These are phyloP conservation scores for Barbatosphaeria neglecta DNA, from an alignment of 495 filamentous ascomycete species.

Conservation along the genomic window DNA sequence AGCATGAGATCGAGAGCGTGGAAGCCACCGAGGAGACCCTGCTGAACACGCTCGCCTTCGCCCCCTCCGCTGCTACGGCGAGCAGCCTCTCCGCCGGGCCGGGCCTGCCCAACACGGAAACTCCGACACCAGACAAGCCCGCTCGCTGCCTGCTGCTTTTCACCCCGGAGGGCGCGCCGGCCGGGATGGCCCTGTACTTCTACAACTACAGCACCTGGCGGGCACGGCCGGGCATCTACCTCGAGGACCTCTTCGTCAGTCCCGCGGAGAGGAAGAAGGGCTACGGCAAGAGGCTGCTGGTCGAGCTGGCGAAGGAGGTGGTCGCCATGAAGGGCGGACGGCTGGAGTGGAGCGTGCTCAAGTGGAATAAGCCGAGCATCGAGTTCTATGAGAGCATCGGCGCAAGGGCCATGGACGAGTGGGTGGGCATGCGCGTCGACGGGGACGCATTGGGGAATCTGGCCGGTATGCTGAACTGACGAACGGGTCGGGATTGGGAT, in stretches of 20 bases:
- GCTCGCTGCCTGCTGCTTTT: constrained; percentile 37
- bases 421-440: constrained; percentile 86
- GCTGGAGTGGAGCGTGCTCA: constrained; percentile 88
- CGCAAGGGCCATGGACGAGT: constrained; percentile 71
- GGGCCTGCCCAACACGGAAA: constrained; percentile 26
- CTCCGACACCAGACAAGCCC: constrained; percentile 25
- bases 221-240: constrained; percentile 74
- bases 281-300: constrained; percentile 67
- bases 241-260: constrained; percentile 85
- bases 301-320: constrained; percentile 65
- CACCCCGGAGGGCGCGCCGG: constrained; percentile 25
- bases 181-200: constrained; percentile 49
- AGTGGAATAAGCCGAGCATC: constrained; percentile 82
- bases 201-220: constrained; percentile 71
- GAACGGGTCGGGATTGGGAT: neutral
- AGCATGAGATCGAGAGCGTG: constrained; percentile 61
- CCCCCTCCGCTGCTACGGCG: constrained; percentile 31
- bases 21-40: constrained; percentile 69
- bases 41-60: constrained; percentile 66
- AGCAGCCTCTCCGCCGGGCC: constrained; percentile 15
- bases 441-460: constrained; percentile 55
- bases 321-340: constrained; percentile 58
- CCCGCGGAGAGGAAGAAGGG: constrained; percentile 57
- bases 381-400: constrained; percentile 79
- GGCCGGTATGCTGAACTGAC: constrained; percentile 32